A percentile compares a stretch with the other conserved stretches of the same genome.
Conservation (phyloP, 2,329 filamentous ascomycete genomes). For the Diaporthe sp. region DNA sequence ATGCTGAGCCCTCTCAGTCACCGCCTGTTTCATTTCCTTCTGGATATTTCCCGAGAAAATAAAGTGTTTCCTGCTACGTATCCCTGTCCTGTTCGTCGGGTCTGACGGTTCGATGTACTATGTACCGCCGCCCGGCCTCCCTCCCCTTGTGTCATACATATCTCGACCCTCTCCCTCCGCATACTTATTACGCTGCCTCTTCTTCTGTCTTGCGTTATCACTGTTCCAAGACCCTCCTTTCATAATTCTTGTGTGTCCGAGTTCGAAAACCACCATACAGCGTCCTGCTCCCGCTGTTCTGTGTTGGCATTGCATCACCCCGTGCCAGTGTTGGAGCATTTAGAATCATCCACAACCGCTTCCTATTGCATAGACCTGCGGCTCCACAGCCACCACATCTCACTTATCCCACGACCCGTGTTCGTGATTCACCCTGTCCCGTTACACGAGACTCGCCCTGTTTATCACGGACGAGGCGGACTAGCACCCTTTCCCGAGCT, state of each 20-base stretch:
- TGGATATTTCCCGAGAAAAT: conserved; percentile 41
- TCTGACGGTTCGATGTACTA: conserved; percentile 35
- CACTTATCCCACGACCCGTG: conserved; percentile 33
- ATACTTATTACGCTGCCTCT: conserved; percentile 36
- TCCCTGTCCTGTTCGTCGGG: conserved; percentile 35
- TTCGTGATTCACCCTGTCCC: conserved; percentile 33
- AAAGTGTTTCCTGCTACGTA: conserved; percentile 41
- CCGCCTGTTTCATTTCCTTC: conserved; percentile 42
- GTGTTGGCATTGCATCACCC: conserved; percentile 43
- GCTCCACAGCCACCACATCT: conserved; percentile 41
- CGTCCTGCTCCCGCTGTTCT: conserved; percentile 39
- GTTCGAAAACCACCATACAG: conserved; percentile 35
- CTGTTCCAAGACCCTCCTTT: conserved; percentile 9
- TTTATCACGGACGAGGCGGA: conserved; percentile 39
- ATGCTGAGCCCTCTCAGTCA: conserved; percentile 41
- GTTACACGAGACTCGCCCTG: conserved; percentile 43
- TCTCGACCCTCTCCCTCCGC: conserved; percentile 39
- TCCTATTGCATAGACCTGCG: conserved; percentile 39
- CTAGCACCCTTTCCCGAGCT: conserved; percentile 30
- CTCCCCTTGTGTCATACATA: conserved; percentile 42
- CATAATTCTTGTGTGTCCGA: conserved; percentile 32
- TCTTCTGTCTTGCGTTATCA: conserved; percentile 12
- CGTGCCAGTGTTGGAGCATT: conserved; percentile 41
- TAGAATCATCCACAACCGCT: conserved; percentile 36
- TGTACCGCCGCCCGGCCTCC: conserved; percentile 35